Evolutionary conservation across 768 basidiomycete species (phyloP).

Genomic region (Termitomyces sp.): DNA sequence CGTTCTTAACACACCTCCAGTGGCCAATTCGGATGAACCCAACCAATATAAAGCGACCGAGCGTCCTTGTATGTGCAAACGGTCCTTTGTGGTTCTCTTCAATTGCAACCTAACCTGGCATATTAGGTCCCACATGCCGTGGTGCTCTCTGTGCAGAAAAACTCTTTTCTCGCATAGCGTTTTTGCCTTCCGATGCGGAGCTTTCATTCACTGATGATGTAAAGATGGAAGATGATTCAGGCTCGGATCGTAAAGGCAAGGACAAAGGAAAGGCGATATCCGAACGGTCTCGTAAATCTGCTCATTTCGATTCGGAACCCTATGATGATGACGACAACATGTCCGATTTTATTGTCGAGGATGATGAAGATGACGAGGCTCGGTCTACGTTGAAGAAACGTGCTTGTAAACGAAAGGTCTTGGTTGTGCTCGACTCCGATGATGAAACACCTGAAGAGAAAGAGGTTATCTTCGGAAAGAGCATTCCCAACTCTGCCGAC

Average conservation of each 20-base stretch:
- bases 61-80: conserved; percentile 43
- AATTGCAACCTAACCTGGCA: background rate
- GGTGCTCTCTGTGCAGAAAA: conserved; percentile 38
- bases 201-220: conserved; percentile 25
- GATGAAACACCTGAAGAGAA: conserved; percentile 39
- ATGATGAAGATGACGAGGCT: conserved; percentile 51
- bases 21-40: conserved; percentile 31
- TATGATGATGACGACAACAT: conserved; percentile 30
- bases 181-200: conserved; percentile 57
- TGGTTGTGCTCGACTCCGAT: conserved; percentile 42
- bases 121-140: conserved; percentile 60
- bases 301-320: conserved; percentile 13
- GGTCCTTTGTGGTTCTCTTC: background rate
- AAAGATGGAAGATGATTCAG: conserved; percentile 25
- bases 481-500: conserved; percentile 23
- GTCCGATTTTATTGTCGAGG: conserved; percentile 50
- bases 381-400: conserved; percentile 35
- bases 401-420: conserved; percentile 31
- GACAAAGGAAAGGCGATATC: conserved; percentile 20
- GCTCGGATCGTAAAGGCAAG: conserved; percentile 9
- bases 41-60: conserved; percentile 36
- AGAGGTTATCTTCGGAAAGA: conserved; percentile 38
- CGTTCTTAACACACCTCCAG: conserved; percentile 37
- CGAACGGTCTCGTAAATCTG: background rate
- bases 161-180: conserved; percentile 54